Conservation (phyloP, 768 basidiomycete genomes). For the Trichaptum fuscoviolaceum region DNA sequence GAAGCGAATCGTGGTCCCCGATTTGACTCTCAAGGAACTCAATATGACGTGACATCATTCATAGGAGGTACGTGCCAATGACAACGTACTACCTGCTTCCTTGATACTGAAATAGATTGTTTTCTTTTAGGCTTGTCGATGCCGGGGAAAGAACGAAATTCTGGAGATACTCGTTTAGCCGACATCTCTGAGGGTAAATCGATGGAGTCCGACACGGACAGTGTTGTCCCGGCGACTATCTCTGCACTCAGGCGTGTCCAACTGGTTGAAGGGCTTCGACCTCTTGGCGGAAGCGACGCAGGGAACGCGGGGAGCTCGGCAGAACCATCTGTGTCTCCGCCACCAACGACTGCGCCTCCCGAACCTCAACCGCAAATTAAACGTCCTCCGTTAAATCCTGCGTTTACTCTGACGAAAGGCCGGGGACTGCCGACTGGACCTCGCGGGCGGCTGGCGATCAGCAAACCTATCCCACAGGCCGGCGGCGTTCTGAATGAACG, state of each 20-base stretch:
- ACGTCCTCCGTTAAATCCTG: slow-evolving; percentile 2
- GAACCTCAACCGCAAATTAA: background rate
- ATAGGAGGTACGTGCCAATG: slow-evolving; percentile 40
- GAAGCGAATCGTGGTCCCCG: slow-evolving; percentile 18
- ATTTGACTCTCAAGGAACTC: slow-evolving; percentile 43
- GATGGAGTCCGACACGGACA: background rate
- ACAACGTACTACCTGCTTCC: background rate
- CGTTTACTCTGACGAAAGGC: background rate
- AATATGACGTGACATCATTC: slow-evolving; percentile 73
- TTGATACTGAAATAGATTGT: background rate
- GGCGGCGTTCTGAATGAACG: slow-evolving; percentile 12
- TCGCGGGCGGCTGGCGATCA: slow-evolving; percentile 23
- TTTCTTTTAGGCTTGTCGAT: background rate
- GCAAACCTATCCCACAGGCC: slow-evolving; percentile 20
- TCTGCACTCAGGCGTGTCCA: background rate
- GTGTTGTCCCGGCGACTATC: background rate
- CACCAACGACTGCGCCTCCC: background rate
- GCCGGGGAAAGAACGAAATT: background rate
- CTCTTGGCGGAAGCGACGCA: background rate
- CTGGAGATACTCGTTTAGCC: background rate
- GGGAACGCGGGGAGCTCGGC: background rate
- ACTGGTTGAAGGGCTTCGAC: background rate
- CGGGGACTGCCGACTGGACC: background rate
- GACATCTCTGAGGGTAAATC: background rate
- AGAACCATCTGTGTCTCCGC: background rate